Base-by-base conservation (phyloP, 768 basidiomycete genomes). In the Auriculariales sp. region DNA sequence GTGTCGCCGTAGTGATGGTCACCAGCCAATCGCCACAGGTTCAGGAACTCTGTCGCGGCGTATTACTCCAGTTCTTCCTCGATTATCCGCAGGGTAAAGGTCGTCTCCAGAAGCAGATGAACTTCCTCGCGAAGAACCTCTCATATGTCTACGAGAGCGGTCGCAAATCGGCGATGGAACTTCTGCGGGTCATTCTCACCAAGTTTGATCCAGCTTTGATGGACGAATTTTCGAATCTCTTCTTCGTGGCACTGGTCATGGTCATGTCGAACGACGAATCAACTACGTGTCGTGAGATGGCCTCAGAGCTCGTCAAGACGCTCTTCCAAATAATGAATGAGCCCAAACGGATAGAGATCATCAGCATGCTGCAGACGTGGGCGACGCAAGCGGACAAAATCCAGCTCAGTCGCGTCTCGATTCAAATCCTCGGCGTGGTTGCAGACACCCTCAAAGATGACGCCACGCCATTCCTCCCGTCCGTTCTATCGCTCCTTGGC, bases 21-120 rank as follows among this genome's bases (percentile, higher is more conserved):
- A 93, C 91, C 11, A 92, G 77, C 56, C 94, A 98, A 63, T 91
- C 93, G 2, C 64, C 79, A 0, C 82, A 85, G 56, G 89, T 94
- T 6, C 93, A 93, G 60, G 92, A 95, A 61, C 77, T 87, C 7
- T 94, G 89, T 52, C 82, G 95, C 17, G 79, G 82, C 42, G 77
- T 91, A 28, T 71, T 94, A 24, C 77, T 98, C 32, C 90, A 93
- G 59, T 99, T 99, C 72, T 69, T 98, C 45, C 77, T 98, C 9
- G 94, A 99, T 57, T 99, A 98, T 59, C 94, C 94, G 2, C 94
- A 98, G 63, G 93, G 94, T 6, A 84, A 88, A 56, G 89, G 88
- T 1, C 80, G 94, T 11, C 71, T 99, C 6, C 82, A 79, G 32
- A 83, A 79, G 31, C 85, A 87, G 55, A 87, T 99, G 78, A 74